A percentile compares a stretch with the other conserved stretches of the same genome.
These are phyloP conservation scores for Irpex sp. DNA, from an alignment of 1,284 basidiomycete genomes.

Conservation along the genomic window DNA sequence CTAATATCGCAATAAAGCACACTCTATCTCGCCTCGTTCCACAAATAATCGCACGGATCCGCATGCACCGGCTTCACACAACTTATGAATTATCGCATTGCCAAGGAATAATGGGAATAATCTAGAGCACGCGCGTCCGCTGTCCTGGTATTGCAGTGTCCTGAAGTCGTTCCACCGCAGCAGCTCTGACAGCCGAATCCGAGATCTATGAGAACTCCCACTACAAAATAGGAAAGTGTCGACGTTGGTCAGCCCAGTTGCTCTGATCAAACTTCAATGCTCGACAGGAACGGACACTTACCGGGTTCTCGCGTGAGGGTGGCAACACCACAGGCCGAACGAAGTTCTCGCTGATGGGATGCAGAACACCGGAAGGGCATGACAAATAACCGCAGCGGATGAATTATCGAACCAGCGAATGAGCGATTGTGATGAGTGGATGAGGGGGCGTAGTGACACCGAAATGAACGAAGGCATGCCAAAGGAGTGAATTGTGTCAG, in stretches of 20 bases:
- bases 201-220: conserved; percentile 15
- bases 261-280: not conserved
- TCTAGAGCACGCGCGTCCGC: not conserved
- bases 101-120: not conserved
- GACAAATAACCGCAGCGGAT: not conserved
- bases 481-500: not conserved
- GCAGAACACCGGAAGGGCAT: not conserved
- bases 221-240: conserved; percentile 7
- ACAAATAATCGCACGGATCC: not conserved
- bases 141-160: not conserved
- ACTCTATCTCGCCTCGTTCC: not conserved
- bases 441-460: conserved; percentile 2
- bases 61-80: not conserved
- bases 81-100: not conserved
- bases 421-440: not conserved
- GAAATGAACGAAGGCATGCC: not conserved
- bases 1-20: not conserved
- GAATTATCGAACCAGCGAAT: not conserved
- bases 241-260: conserved; percentile 2
- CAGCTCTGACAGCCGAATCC: not conserved
- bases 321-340: conserved; percentile 22
- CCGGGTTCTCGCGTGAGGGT: conserved; percentile 18
- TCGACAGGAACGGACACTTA: conserved; percentile 9
- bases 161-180: not conserved
- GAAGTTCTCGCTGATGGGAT: conserved; percentile 19